A percentile compares a stretch with the other conserved stretches of the same genome.
Conservation (phyloP, 164 flowering plant genomes). For the Magnolia sinica region DNA sequence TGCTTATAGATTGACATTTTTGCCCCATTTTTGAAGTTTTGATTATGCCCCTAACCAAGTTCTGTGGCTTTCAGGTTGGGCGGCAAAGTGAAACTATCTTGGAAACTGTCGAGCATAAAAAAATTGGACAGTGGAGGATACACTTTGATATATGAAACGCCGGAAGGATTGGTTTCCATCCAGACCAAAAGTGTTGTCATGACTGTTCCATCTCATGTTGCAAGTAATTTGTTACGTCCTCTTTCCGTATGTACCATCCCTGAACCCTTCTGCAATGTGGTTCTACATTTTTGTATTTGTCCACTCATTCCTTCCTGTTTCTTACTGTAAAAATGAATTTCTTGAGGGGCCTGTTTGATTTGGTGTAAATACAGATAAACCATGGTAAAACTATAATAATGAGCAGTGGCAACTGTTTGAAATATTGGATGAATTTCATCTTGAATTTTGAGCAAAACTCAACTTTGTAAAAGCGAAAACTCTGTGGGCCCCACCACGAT, state of each 20-base stretch:
- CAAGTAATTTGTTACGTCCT: conserved; percentile 68
- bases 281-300: background rate
- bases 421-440: no score
- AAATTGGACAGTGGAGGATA: conserved; percentile 54
- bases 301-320: background rate
- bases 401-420: no score
- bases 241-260: conserved; percentile 64
- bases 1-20: background rate
- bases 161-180: conserved; percentile 64
- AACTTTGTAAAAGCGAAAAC: no score
- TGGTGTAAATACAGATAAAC: no score
- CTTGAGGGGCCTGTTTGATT: no score
- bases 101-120: conserved; percentile 69
- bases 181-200: conserved; percentile 64
- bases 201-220: conserved; percentile 87
- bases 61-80: conserved; percentile 58
- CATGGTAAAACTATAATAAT: no score
- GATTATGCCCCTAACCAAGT: background rate
- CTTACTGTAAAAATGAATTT: background rate
- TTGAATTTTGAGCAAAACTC: no score
- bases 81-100: conserved; percentile 69
- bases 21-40: background rate
- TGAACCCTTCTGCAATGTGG: background rate
- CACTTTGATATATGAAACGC: conserved; percentile 77
- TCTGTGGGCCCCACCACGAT: no score